phyloP scores from a whole-genome alignment of 306 rosid species.

The Lathyrus sativus region DNA sequence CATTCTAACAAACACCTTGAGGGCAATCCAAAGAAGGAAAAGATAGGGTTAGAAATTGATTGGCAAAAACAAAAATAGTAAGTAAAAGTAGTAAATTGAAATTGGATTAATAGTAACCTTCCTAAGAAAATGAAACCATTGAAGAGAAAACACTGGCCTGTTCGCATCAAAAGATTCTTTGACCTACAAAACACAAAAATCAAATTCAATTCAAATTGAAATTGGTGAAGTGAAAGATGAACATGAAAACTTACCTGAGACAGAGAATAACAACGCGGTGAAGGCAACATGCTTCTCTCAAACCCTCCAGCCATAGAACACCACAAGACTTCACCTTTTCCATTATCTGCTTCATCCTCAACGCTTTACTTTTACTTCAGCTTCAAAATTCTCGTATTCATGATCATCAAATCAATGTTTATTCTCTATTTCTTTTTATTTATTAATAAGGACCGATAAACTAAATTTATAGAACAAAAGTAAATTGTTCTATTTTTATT shows the following conservation, averaged over 20 bases:
- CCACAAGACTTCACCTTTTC: conserved; percentile 40
- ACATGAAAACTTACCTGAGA: conserved; percentile 37
- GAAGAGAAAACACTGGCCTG: conserved; percentile 87
- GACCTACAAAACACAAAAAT: conserved; percentile 52
- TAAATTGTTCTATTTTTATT: too few species aligned
- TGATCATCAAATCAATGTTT: too few species aligned
- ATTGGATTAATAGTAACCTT: conserved; percentile 41
- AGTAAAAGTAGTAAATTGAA: too few species aligned
- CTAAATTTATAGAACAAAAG: too few species aligned
- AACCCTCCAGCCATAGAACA: conserved; percentile 69
- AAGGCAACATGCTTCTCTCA: conserved; percentile 80
- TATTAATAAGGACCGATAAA: too few species aligned
- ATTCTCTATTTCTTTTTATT: too few species aligned
- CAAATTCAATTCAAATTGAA: not conserved
- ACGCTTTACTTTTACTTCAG: too few species aligned
- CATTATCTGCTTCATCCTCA: not conserved
- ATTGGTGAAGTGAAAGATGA: not conserved
- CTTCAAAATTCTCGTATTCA: too few species aligned
- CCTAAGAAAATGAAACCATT: conserved; percentile 91
- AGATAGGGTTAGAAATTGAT: too few species aligned
- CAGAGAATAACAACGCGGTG: conserved; percentile 82
- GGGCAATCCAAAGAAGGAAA: too few species aligned
- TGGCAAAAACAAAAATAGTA: too few species aligned
- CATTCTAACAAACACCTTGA: too few species aligned
- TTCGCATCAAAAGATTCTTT: conserved; percentile 60